Percentiles rank a stretch among this genome's conserved stretches.
These are phyloP conservation scores for Sporothrix protearum DNA, from an alignment of 2,329 filamentous ascomycete species.

Conservation along the genomic window DNA sequence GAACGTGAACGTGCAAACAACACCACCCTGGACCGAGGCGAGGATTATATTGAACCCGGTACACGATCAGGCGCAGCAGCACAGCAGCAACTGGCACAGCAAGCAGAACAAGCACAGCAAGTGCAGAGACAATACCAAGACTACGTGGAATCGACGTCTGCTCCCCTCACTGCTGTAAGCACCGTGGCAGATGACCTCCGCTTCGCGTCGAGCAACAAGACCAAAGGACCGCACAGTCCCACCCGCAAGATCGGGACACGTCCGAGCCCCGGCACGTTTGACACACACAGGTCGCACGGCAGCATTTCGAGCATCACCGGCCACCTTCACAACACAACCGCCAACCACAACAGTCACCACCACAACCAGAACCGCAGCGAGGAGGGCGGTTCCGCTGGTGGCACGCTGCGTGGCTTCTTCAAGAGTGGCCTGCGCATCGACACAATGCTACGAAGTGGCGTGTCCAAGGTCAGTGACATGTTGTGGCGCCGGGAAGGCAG, in stretches of 20 bases:
- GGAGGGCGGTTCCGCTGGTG: neutral
- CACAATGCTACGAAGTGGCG: conserved; percentile 60
- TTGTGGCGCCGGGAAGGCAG: conserved; percentile 53
- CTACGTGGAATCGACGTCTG: neutral
- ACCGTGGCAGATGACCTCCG: neutral
- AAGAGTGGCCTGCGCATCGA: conserved; percentile 62
- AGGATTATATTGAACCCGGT: neutral
- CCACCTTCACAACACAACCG: conserved; percentile 44
- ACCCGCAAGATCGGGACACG: conserved; percentile 38
- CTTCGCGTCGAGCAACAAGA: conserved; percentile 30
- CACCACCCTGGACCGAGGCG: neutral
- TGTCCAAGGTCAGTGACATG: conserved; percentile 55
- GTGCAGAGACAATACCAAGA: conserved; percentile 25
- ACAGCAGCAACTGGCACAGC: neutral
- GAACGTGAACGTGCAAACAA: conserved; percentile 9
- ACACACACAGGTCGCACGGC: conserved; percentile 48
- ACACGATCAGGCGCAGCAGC: neutral
- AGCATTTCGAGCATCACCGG: conserved; percentile 51
- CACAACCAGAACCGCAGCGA: conserved; percentile 34
- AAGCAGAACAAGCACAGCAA: neutral
- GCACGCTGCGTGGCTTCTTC: conserved; percentile 19
- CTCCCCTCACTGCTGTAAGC: conserved; percentile 5
- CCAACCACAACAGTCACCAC: conserved; percentile 50
- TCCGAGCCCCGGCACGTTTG: conserved; percentile 38
- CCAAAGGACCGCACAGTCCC: conserved; percentile 38